phyloP scores from a whole-genome alignment of 371 early-diverging fungal species.

The Mucor racemosus region DNA sequence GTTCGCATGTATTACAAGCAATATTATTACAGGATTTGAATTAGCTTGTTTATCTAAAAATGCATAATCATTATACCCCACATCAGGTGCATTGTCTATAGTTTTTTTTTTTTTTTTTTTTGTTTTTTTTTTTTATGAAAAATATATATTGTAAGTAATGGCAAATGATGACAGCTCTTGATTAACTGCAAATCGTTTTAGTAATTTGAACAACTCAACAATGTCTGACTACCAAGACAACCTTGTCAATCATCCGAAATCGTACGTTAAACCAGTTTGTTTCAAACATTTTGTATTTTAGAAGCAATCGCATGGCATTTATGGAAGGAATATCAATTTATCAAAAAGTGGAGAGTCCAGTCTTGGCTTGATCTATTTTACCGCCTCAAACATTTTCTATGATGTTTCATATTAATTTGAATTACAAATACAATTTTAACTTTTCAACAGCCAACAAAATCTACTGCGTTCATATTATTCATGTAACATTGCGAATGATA shows the following conservation, averaged over 20 bases:
- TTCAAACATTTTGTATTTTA: background rate
- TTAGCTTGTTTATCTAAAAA: background rate
- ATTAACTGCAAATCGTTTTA: background rate
- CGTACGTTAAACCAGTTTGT: background rate
- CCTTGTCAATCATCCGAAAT: background rate
- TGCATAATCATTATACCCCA: background rate
- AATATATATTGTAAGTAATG: background rate
- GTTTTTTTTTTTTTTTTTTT: background rate
- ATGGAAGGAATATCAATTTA: background rate
- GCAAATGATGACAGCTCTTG: background rate
- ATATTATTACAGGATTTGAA: background rate
- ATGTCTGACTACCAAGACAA: background rate
- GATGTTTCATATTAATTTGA: too few relatives aligned
- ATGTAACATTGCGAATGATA: too few relatives aligned
- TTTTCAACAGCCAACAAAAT: too few relatives aligned
- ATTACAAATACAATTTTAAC: too few relatives aligned
- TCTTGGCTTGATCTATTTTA: too few relatives aligned
- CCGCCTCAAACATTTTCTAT: too few relatives aligned
- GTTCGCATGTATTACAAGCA: background rate
- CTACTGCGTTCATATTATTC: too few relatives aligned
- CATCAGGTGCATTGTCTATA: background rate
- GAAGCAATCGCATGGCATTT: background rate
- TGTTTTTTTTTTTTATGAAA: too few relatives aligned
- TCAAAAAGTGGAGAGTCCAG: background rate
- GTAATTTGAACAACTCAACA: background rate